A percentile compares a stretch with the other conserved stretches of the same genome.
Evolutionary conservation across 345 rosid genomes (phyloP).

Genomic region (Trapa bicornis): DNA sequence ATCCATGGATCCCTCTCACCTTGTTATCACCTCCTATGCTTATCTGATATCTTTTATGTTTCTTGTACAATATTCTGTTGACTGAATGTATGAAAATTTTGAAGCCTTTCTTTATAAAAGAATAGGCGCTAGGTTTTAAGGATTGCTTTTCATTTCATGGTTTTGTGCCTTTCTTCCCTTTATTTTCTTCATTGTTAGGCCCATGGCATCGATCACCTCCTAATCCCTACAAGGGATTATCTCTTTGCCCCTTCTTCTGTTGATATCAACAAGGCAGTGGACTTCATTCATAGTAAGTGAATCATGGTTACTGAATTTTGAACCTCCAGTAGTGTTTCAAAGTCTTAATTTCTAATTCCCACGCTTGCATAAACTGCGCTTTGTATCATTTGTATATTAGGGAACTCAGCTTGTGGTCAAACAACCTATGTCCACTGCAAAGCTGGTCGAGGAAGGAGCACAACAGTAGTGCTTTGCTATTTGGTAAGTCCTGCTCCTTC

Average conservation of each 20-base stretch:
- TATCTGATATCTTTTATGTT: neutral
- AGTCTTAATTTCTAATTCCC: neutral
- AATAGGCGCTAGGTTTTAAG: neutral
- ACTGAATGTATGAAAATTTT: neutral
- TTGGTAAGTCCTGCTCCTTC: slow-evolving; percentile 27
- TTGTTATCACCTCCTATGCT: neutral
- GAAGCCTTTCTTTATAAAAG: neutral
- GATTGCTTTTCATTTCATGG: neutral
- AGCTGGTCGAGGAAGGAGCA: slow-evolving; percentile 94
- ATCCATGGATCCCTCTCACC: neutral
- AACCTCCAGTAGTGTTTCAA: neutral
- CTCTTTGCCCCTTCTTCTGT: slow-evolving; percentile 63
- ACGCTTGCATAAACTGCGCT: neutral
- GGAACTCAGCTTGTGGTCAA: slow-evolving; percentile 43
- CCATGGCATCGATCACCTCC: slow-evolving; percentile 66
- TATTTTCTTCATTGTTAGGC: slow-evolving; percentile 24
- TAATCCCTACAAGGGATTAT: slow-evolving; percentile 85
- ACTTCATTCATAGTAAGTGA: slow-evolving; percentile 60
- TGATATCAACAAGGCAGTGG: slow-evolving; percentile 52
- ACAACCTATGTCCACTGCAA: slow-evolving; percentile 88
- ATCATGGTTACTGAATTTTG: neutral
- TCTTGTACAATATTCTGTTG: neutral
- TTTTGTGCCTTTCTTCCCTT: neutral
- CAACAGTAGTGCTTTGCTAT: slow-evolving; percentile 80
- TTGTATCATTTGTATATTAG: slow-evolving; percentile 19